Evolutionary conservation across 78 protist species (phyloP), one percentile per base, ranked within the genome.

Genomic region (Blattamonas nauphoetae): DNA sequence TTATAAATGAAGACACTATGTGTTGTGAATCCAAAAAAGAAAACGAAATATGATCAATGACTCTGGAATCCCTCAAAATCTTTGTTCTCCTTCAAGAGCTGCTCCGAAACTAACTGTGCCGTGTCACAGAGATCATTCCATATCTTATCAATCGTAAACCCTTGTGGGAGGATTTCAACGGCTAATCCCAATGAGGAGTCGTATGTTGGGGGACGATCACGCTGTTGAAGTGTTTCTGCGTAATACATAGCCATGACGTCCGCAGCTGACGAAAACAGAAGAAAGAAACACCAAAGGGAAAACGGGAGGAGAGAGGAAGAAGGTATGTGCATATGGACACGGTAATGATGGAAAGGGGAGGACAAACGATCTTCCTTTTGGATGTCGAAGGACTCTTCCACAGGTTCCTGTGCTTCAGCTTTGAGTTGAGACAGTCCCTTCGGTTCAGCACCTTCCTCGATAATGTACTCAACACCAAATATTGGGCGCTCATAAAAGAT

Each of bases 381-480:
- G 45, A 41, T 32, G 4, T 3, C 81, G 41, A 2, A 6, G 3
- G 33, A 41, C 34, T 86, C 71, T 55, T 55, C 42, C 36, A 0
- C 2, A 1, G 1, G n/a, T 43, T 21, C 41, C 38, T 41, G 1
- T 5, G 33, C 36, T 0, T 44, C 0, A 1, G 43, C 44, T 36
- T 41, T 6, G 34, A 46, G 38, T 3, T 4, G 29, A 77, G 6
- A 71, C n/a, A 42, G 41, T 87, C 79, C 1, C 84, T 63, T 3
- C 84, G 36, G 36, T 0, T 11, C 2, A 86, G 83, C 2, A 35
- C n/a, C 45, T 29, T 89, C 88, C 34, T 86, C 91, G 0, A 84
- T 1, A 5, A 42, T 71, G 86, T 36, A 86, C 45, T 89, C 88
- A 1, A 92, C 92, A 1, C 94, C 94, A 5, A 90, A 55, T 41